These are phyloP conservation scores for Fraxinus sp. DNA, from an alignment of 305 asterid genomes.

Conservation along the genomic window DNA sequence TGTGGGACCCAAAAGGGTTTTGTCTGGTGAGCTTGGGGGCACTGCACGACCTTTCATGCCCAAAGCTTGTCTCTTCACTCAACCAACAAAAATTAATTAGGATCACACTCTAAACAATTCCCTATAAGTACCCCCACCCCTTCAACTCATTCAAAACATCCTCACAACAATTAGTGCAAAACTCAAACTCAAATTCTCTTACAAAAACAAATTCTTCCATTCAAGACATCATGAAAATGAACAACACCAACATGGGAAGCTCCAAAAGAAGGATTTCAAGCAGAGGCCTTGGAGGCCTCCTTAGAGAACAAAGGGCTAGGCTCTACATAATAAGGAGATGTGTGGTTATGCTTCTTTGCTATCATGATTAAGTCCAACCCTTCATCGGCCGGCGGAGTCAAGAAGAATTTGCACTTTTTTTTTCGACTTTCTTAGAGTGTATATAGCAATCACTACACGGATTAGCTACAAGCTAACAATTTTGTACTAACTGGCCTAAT, in stretches of 20 bases:
- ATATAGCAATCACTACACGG: constrained; percentile 23
- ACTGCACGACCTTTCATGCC: constrained; percentile 38
- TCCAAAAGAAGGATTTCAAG: constrained; percentile 51
- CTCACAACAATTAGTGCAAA: not conserved
- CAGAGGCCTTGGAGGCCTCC: constrained; percentile 59
- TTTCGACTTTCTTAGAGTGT: constrained; percentile 25
- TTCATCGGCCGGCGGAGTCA: not conserved
- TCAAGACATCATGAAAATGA: constrained; percentile 42
- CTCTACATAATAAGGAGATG: constrained; percentile 65
- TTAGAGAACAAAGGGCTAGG: constrained; percentile 61
- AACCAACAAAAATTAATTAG: constrained; percentile 31
- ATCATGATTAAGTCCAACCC: constrained; percentile 41
- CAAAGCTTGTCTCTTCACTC: constrained; percentile 38
- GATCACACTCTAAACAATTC: constrained; percentile 17
- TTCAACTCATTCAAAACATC: constrained; percentile 10
- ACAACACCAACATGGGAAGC: constrained; percentile 30
- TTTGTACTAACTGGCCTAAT: constrained; percentile 38
- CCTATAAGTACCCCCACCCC: constrained; percentile 33
- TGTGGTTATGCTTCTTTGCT: constrained; percentile 71
- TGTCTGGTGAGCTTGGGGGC: constrained; percentile 41
- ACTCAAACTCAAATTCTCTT: not conserved
- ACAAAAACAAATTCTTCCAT: not conserved
- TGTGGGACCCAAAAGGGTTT: constrained; percentile 29
- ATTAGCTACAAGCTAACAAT: constrained; percentile 28
- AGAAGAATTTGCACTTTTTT: not conserved